Evolutionary conservation across 495 filamentous ascomycete species (phyloP).

Genomic region (Chaetomium tenue): DNA sequence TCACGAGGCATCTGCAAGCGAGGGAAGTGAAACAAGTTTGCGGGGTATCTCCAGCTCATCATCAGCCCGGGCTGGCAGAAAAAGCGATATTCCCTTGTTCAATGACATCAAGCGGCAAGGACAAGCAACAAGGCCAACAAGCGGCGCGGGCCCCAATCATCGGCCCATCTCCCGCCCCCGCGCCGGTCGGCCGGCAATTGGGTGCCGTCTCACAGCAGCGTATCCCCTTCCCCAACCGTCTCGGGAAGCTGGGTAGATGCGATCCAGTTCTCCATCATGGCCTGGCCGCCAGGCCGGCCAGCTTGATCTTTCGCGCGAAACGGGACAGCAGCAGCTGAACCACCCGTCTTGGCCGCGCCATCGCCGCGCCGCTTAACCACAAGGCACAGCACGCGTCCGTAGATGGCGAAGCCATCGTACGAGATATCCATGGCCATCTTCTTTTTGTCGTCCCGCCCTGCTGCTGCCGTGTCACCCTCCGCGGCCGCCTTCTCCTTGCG

Average conservation of each 20-base stretch:
- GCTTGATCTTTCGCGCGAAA: constrained; percentile 32
- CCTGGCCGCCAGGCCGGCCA: constrained; percentile 55
- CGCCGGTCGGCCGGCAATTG: background rate
- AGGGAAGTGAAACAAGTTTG: constrained; percentile 16
- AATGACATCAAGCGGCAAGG: constrained; percentile 15
- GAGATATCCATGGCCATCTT: constrained; percentile 78
- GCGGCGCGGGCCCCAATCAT: background rate
- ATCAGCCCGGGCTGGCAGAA: background rate
- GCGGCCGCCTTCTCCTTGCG: constrained; percentile 41
- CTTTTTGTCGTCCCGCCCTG: constrained; percentile 75
- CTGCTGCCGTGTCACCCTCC: constrained; percentile 33
- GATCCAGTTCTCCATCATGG: constrained; percentile 94
- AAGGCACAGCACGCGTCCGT: constrained; percentile 85
- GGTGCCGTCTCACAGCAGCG: constrained; percentile 14
- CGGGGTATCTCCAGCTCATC: constrained; percentile 12
- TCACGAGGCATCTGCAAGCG: constrained; percentile 16
- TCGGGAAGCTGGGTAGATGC: constrained; percentile 63
- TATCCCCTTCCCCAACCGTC: constrained; percentile 33
- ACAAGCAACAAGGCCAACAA: constrained; percentile 10
- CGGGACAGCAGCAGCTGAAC: constrained; percentile 30
- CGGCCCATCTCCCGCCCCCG: background rate
- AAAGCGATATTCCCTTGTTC: constrained; percentile 3
- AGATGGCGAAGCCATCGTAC: constrained; percentile 94
- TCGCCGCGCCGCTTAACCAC: constrained; percentile 66
- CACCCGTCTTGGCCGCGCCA: constrained; percentile 29